Evolutionary conservation across 129 eudicot species (phyloP), one percentile per base, ranked within the genome.

Genomic region (Flaveria bidentis): DNA sequence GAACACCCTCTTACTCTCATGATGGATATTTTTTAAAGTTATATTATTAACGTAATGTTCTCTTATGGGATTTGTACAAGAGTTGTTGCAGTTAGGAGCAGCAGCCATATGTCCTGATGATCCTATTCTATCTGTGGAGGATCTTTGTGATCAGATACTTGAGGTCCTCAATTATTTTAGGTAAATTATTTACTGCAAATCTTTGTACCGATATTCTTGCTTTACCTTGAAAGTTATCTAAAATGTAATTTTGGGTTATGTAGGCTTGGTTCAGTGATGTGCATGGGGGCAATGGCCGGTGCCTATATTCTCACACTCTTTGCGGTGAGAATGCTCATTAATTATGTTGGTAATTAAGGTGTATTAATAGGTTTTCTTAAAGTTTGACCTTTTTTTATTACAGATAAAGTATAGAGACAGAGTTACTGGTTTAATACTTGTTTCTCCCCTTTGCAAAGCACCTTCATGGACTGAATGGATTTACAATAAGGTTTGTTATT

Each of bases 381-480:
- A 9, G 42, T 53, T 78, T 81, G 64, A 76, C 72, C 15, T 5
- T 17, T 56, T 69, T 79, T 71, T 39, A 23, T 84, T 72, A 53
- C 97, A 91, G 99, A 85, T 88, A 41, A 95, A 95, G 75, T 87
- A 86, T 52, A 87, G 87, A 75, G 94, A 95, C 69, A 88, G 99
- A 57, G 97, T 95, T 80, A 82, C 88, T 16, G 99, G 99, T 81
- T 84, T 95, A 82, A 95, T 95, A 68, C 97, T 95, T 61, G 81
- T 95, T 69, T 95, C 99, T 58, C 99, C 99, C 75, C 82, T 95
- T 39, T 95, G 97, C 84, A 89, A 87, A 87, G 87, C 96, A 51
- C 96, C 99, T 30, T 91, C 97, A 33, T 95, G 99, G 99, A 87
- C 89, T 4, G 99, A 95, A 83, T 95, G 97, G 99, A 69, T 95